Evolutionary conservation across 2,329 filamentous ascomycete species (phyloP), one percentile per base, ranked within the genome.

Genomic region (Aphanocladium album): DNA sequence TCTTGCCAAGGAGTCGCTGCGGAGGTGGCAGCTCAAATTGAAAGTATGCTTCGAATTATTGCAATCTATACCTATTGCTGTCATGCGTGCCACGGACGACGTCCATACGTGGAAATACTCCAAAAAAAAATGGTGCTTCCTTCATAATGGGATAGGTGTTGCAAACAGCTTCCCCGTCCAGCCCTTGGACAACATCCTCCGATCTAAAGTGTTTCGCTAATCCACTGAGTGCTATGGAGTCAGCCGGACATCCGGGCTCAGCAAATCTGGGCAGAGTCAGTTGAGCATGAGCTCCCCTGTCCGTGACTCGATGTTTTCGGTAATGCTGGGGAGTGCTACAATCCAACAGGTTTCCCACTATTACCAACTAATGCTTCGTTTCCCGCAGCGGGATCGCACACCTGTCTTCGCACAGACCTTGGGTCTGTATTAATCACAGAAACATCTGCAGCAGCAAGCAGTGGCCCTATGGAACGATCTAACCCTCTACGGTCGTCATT

Each of bases 381-480:
- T 52, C 25, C 37, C 46, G n/a, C 21, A 17, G 21, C n/a, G 17
- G 45, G 56, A 58, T 58, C 46, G 56, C 56, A 57, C 56, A 57
- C 45, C 30, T 57, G n/a, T 9, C 46, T 23, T 58, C 56, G 46
- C 56, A 58, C 56, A 58, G 56, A 58, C 56, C 46, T 51, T 30
- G n/a, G 23, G 45, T 49, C 55, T 50, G 19, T 39, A n/a, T 30
- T 27, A 21, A 57, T 51, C 11, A 21, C 51, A 50, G 50, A 30
- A 50, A 37, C 35, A 57, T 50, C 55, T 50, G 21, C 55, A 46
- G 53, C n/a, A 35, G n/a, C 25, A 51, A 16, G 11, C 41, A 27
- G n/a, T 17, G 56, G 25, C 47, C 2, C 19, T 35, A 46, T 59
- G 56, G 56, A 52, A 43, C 47, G 39, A 52, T 35, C 56, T 59